A percentile compares a stretch with the other conserved stretches of the same genome.
These are phyloP conservation scores for Pleurotus platypus DNA, from an alignment of 768 basidiomycete species.

Conservation along the genomic window DNA sequence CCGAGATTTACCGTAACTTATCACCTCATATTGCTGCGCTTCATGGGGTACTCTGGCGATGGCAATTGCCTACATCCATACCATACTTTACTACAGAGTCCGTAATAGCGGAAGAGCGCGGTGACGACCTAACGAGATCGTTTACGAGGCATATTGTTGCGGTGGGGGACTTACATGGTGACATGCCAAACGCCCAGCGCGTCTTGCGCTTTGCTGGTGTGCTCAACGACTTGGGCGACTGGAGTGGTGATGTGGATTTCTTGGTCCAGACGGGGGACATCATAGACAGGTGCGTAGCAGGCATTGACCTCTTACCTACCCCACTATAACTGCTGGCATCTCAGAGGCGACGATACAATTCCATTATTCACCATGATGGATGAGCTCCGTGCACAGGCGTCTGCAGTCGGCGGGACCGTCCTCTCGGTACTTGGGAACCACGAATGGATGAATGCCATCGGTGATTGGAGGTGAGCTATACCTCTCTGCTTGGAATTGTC, in stretches of 20 bases:
- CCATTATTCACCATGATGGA: slow-evolving; percentile 85
- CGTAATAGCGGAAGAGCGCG: not conserved
- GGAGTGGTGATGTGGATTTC: slow-evolving; percentile 80
- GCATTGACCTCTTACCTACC: not conserved
- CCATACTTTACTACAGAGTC: not conserved
- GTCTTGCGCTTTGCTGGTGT: slow-evolving; percentile 82
- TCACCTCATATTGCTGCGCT: not conserved
- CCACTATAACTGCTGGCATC: not conserved
- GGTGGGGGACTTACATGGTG: slow-evolving; percentile 91
- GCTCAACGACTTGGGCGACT: slow-evolving; percentile 66
- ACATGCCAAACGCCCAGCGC: slow-evolving; percentile 71
- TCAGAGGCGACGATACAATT: slow-evolving; percentile 87
- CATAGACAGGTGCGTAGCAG: slow-evolving; percentile 68
- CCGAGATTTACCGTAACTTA: not conserved
- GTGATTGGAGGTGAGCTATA: slow-evolving; percentile 74
- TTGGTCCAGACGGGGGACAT: slow-evolving; percentile 97
- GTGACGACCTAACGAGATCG: slow-evolving; percentile 1
- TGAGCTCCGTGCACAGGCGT: slow-evolving; percentile 71
- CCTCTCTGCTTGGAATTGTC: not conserved
- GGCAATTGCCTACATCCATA: not conserved
- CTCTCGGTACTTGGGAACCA: slow-evolving; percentile 89
- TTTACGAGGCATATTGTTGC: slow-evolving; percentile 69
- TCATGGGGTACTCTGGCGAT: not conserved
- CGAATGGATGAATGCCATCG: slow-evolving; percentile 92
- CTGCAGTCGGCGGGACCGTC: slow-evolving; percentile 62